Percentiles rank a stretch among this genome's conserved stretches.
These are phyloP conservation scores for Chlorella variabilis DNA, from an alignment of 163 green algal species.

Conservation along the genomic window DNA sequence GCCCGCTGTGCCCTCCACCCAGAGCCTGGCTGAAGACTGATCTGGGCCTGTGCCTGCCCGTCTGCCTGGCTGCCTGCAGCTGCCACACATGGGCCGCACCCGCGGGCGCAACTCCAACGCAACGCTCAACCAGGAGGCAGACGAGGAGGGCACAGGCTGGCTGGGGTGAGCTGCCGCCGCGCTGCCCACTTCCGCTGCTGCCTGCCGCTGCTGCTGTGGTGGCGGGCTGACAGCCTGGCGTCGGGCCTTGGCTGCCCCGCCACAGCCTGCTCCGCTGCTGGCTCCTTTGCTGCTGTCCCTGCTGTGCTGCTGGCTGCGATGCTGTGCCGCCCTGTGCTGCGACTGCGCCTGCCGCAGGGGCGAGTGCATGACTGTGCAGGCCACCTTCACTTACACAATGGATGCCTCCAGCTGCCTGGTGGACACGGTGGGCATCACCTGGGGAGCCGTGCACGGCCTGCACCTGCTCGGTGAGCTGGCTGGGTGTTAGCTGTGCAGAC, in stretches of 20 bases:
- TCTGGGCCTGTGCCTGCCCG: background rate
- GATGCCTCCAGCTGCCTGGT: background rate
- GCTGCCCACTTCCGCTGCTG: background rate
- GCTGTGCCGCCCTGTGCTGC: background rate
- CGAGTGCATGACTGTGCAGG: slow-evolving; percentile 20
- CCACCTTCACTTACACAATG: background rate
- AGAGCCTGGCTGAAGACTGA: no score
- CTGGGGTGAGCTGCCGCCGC: background rate
- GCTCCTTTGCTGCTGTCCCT: no score
- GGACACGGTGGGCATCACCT: background rate
- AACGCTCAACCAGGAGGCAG: background rate
- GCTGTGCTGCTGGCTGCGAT: no score
- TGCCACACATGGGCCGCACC: background rate
- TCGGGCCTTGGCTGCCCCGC: background rate
- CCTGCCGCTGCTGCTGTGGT: background rate
- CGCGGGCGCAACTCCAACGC: slow-evolving; percentile 6
- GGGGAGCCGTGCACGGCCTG: slow-evolving; percentile 24
- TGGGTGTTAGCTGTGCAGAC: no score
- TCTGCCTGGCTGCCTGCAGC: slow-evolving; percentile 8
- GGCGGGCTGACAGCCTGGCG: background rate
- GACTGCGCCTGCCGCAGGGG: background rate
- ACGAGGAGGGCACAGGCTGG: slow-evolving; percentile 18
- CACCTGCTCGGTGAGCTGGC: background rate
- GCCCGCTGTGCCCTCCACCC: no score
- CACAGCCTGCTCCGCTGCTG: no score